A percentile compares a stretch with the other conserved stretches of the same genome.
Conservation (phyloP, 495 filamentous ascomycete species). For the Staphylotrichum tortipilum region DNA sequence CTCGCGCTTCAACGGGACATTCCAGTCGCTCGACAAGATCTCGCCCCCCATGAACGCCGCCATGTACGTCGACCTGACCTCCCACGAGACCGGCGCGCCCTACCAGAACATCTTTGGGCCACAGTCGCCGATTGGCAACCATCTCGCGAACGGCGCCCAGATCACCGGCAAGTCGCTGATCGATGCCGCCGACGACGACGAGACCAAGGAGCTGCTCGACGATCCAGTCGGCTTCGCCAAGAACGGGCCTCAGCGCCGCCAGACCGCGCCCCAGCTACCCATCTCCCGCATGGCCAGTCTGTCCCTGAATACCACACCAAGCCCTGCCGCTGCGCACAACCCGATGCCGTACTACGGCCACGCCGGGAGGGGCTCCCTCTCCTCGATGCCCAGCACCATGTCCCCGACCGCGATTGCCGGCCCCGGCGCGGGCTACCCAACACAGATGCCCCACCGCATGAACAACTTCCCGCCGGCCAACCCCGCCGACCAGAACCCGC, state of each 20-base stretch:
- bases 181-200: constrained; percentile 68
- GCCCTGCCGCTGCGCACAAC: constrained; percentile 37
- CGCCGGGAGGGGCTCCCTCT: constrained; percentile 31
- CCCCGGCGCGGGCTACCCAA: constrained; percentile 34
- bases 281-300: constrained; percentile 62
- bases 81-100: constrained; percentile 52
- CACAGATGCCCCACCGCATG: constrained; percentile 51
- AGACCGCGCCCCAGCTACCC: constrained; percentile 68
- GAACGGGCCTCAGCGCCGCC: constrained; percentile 59
- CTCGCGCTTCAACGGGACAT: constrained; percentile 69
- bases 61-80: constrained; percentile 48
- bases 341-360: constrained; percentile 45
- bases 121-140: constrained; percentile 73
- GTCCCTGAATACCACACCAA: constrained; percentile 65
- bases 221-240: constrained; percentile 79
- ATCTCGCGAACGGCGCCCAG: constrained; percentile 58
- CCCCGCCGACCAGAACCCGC: constrained; percentile 93
- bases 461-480: constrained; percentile 83
- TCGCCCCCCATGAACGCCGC: constrained; percentile 53
- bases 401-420: constrained; percentile 49
- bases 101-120: constrained; percentile 74
- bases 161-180: constrained; percentile 77
- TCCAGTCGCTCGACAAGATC: constrained; percentile 65
- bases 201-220: constrained; percentile 74
- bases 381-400: constrained; percentile 47